Percentiles rank a stretch among this genome's conserved stretches.
Evolutionary conservation across 495 filamentous ascomycete genomes (phyloP).

Genomic region (Penicillium macrosclerotiorum): DNA sequence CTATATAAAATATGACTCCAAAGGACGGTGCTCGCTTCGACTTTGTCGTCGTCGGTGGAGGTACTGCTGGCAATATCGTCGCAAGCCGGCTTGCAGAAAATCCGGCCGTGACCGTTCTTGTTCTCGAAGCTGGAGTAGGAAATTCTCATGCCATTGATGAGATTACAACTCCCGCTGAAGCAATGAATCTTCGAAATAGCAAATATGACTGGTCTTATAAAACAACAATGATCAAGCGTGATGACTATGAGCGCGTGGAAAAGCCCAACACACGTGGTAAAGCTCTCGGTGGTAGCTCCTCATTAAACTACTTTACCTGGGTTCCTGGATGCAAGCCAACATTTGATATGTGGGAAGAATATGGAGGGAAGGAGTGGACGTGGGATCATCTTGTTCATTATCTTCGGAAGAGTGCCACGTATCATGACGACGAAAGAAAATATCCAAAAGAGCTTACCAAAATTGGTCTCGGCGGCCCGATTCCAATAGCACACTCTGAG

Average conservation of each 20-base stretch:
- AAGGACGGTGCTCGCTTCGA: conserved; percentile 11
- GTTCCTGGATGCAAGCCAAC: conserved; percentile 44
- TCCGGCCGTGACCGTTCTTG: conserved; percentile 38
- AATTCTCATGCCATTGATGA: not conserved
- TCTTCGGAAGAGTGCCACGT: conserved; percentile 22
- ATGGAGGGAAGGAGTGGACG: conserved; percentile 51
- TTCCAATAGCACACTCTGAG: conserved; percentile 49
- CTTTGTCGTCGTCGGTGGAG: conserved; percentile 32
- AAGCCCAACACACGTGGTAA: conserved; percentile 54
- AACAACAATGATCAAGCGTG: conserved; percentile 52
- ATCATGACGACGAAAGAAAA: conserved; percentile 42
- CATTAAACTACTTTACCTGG: conserved; percentile 50
- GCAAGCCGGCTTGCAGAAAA: conserved; percentile 49
- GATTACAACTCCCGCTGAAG: not conserved
- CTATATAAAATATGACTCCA: too few species aligned
- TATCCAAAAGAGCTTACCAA: conserved; percentile 31
- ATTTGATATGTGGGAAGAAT: conserved; percentile 51
- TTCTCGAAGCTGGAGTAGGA: conserved; percentile 50
- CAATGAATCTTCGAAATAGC: conserved; percentile 3
- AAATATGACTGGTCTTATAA: conserved; percentile 54
- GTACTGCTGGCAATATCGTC: conserved; percentile 47
- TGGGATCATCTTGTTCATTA: conserved; percentile 35
- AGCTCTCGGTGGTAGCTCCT: conserved; percentile 43
- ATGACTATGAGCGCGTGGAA: conserved; percentile 54
- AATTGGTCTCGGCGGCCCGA: conserved; percentile 41